Conservation (phyloP, 768 basidiomycete species). For the Pulveroboletus sp. region DNA sequence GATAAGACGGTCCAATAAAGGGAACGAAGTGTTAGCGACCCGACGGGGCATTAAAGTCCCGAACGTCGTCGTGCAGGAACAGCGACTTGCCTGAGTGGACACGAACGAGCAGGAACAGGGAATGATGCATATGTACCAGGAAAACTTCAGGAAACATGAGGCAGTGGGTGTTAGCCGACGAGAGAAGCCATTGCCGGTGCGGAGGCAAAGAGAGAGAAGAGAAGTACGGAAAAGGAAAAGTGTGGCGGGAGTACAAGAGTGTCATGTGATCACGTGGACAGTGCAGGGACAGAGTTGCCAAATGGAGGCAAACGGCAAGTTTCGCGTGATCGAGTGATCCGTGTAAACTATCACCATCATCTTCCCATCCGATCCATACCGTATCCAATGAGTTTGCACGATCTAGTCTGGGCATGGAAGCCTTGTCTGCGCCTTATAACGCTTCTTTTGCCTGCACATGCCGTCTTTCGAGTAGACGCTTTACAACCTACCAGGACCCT, state of each 20-base stretch:
- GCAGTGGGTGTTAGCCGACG: constrained; percentile 20
- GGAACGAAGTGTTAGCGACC: constrained; percentile 10
- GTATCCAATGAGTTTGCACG: constrained; percentile 16
- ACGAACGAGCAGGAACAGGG: not conserved
- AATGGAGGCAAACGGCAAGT: constrained; percentile 5
- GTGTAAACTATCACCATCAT: constrained; percentile 12
- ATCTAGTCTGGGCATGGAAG: constrained; percentile 22
- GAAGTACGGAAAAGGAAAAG: constrained; percentile 8
- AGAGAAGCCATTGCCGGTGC: constrained; percentile 11
- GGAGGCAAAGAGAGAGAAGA: constrained; percentile 13
- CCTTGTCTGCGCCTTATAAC: constrained; percentile 15
- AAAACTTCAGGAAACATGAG: constrained; percentile 14
- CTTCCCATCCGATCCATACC: constrained; percentile 18
- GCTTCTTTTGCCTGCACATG: constrained; percentile 31
- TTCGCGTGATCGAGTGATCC: constrained; percentile 10
- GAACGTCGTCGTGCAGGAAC: constrained; percentile 12
- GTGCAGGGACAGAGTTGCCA: constrained; percentile 17
- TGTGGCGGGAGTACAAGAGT: constrained; percentile 3
- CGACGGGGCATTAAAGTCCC: constrained; percentile 13
- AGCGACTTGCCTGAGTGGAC: not conserved
- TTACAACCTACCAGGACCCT: constrained; percentile 30
- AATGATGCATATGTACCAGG: constrained; percentile 5
- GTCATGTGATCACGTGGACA: constrained; percentile 15
- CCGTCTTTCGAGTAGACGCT: constrained; percentile 27
- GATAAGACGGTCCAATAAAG: constrained; percentile 14